A percentile compares a stretch with the other conserved stretches of the same genome.
Evolutionary conservation across 179 eudicot genomes (phyloP).

Genomic region (Carnegiea gigantea): DNA sequence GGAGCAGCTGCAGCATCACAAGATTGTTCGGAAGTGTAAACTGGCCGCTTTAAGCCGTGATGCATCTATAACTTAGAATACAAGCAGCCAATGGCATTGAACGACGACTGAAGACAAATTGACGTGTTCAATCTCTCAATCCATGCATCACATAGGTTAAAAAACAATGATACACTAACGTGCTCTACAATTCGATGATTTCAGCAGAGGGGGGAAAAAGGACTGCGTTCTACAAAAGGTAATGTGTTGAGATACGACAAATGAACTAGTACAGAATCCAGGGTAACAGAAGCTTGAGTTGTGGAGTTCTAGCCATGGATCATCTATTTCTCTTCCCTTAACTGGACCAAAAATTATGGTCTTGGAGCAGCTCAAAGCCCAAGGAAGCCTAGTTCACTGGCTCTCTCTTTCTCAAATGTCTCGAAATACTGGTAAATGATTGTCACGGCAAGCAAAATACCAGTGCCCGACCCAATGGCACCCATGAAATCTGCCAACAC

Average conservation of each 20-base stretch:
- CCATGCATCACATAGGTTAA: neutral
- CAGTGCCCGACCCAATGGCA: slow-evolving; percentile 87
- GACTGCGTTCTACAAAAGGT: slow-evolving; percentile 22
- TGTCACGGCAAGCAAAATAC: slow-evolving; percentile 72
- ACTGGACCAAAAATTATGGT: slow-evolving; percentile 8
- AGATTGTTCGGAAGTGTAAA: no score
- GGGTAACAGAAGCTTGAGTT: slow-evolving; percentile 10
- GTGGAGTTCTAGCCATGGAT: slow-evolving; percentile 13
- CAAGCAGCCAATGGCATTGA: no score
- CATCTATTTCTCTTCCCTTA: slow-evolving; percentile 15
- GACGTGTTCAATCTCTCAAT: no score
- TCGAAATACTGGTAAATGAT: slow-evolving; percentile 78
- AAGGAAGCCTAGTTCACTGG: slow-evolving; percentile 71
- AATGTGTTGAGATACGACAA: slow-evolving; percentile 8
- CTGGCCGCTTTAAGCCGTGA: no score
- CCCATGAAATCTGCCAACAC: slow-evolving; percentile 89
- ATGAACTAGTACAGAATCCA: slow-evolving; percentile 11
- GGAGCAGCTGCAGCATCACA: no score
- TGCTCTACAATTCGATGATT: no score
- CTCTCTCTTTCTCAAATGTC: slow-evolving; percentile 84
- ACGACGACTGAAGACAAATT: no score
- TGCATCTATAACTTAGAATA: no score
- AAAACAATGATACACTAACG: neutral
- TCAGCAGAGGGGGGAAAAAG: no score
- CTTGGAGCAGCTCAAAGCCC: slow-evolving; percentile 42